phyloP scores from a whole-genome alignment of 257 asterid genomes.

The Verbena officinalis region DNA sequence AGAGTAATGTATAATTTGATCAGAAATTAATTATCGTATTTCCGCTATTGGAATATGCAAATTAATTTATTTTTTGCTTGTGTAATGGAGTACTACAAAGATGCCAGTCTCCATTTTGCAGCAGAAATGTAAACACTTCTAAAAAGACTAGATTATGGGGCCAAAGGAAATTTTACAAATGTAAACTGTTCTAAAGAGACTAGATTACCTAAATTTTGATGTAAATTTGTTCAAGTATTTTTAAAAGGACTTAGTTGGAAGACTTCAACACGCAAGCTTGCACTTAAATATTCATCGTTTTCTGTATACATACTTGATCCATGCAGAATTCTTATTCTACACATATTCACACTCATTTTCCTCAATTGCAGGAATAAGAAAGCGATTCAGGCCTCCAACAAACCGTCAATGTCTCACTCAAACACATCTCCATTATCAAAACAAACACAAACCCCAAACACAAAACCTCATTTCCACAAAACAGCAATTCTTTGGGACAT shows the following conservation, averaged over 20 bases:
- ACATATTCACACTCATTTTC: slow-evolving; percentile 19
- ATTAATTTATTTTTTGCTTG: background rate
- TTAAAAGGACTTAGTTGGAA: background rate
- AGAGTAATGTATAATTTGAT: slow-evolving; percentile 5
- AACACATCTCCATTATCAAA: slow-evolving; percentile 34
- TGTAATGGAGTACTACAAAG: background rate
- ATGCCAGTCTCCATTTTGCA: background rate
- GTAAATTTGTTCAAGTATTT: background rate
- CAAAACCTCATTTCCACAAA: slow-evolving; percentile 33
- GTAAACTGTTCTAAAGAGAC: background rate
- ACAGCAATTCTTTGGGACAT: slow-evolving; percentile 75
- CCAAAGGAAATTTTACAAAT: background rate
- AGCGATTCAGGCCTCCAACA: background rate
- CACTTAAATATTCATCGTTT: background rate
- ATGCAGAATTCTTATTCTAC: background rate
- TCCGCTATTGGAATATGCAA: background rate
- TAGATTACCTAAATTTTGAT: background rate
- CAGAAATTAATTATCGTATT: background rate
- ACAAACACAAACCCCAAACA: slow-evolving; percentile 29
- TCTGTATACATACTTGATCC: slow-evolving; percentile 3
- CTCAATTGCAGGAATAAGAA: slow-evolving; percentile 27
- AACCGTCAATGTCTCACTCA: slow-evolving; percentile 34
- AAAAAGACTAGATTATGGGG: background rate
- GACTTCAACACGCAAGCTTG: background rate
- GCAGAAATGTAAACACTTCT: background rate